Base-by-base conservation (phyloP, 208 protist species). In the Trypanosoma theileri region DNA sequence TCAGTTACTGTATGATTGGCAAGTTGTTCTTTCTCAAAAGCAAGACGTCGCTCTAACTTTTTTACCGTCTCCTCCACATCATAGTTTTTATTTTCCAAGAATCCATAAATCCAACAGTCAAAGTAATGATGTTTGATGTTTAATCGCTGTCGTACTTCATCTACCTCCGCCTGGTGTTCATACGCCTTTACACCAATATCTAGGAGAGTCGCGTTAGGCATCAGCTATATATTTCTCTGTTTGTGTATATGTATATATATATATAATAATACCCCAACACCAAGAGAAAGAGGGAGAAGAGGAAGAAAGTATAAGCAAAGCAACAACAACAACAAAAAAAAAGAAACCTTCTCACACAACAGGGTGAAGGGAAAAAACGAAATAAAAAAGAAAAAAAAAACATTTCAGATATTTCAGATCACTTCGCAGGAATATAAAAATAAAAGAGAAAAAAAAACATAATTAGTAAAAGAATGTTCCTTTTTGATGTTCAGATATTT, bases 71-170 rank as follows among this genome's bases (percentile, higher is more conserved):
- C 70, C n/a, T 70, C 62, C 26, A 75, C 50, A 40, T 75, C 45
- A 35, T 70, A 75, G 1, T 70, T 69, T 35, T 75, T 75, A 41
- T 75, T 75, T 35, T 75, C 70, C 19, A 75, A 24, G 35, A 75
- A 75, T 4, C 45, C 46, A 24, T 75, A 75, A 46, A 75, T 50
- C 70, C 70, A 75, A 44, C 70, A 75, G 48, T 75, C 70, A 46
- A 75, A 70, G 42, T 75, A 40, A 13, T 67, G 8, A 19, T 69
- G 60, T 6, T 16, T 26, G 9, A 75, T 68, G 22, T 57, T 48
- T 16, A 75, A 44, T 12, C 55, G 70, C 21, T 41, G 62, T 7
- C 58, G 52, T 4, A 75, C 40, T 44, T 70, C 63, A 19, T 75
- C 70, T 63, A 75, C 46, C 54, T 67, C 63, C 12, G 50, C 40